These are phyloP conservation scores for Ophiostoma ips DNA, from an alignment of 2,329 filamentous ascomycete species.

Conservation along the genomic window DNA sequence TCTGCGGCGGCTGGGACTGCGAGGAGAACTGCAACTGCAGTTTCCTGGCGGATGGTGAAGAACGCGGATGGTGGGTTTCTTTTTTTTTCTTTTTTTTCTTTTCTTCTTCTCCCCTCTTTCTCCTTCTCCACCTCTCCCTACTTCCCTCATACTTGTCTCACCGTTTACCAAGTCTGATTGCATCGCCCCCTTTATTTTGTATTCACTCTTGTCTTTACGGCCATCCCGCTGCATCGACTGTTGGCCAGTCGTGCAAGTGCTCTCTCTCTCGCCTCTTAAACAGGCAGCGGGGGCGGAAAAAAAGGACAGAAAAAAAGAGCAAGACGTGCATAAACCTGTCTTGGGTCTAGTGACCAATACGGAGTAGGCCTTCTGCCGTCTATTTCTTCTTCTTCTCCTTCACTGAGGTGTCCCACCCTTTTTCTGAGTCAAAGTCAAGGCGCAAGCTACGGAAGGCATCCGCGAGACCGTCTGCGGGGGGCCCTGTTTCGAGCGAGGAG, in stretches of 20 bases:
- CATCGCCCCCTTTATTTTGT: not conserved
- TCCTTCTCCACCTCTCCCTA: not conserved
- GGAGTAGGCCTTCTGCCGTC: too few species aligned
- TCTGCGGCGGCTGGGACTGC: constrained; percentile 69
- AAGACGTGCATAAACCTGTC: too few species aligned
- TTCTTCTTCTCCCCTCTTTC: not conserved
- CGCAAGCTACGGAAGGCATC: too few species aligned
- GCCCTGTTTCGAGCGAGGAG: too few species aligned
- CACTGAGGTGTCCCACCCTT: too few species aligned
- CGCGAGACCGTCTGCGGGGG: too few species aligned
- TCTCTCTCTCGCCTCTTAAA: not conserved
- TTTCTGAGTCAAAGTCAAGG: too few species aligned
- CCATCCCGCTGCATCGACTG: not conserved
- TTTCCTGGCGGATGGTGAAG: constrained; percentile 14
- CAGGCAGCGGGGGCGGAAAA: not conserved
- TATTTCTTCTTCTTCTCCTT: too few species aligned
- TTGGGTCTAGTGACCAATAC: too few species aligned
- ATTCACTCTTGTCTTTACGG: not conserved
- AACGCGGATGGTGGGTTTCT: constrained; percentile 15
- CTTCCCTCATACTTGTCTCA: not conserved
- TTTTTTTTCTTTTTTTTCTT: not conserved
- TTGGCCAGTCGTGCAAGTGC: not conserved
- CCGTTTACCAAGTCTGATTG: not conserved
- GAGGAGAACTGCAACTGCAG: constrained; percentile 52
- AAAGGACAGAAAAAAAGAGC: too few species aligned